Conservation (phyloP, 2,329 filamentous ascomycete species). For the Leptographium lundbergii region DNA sequence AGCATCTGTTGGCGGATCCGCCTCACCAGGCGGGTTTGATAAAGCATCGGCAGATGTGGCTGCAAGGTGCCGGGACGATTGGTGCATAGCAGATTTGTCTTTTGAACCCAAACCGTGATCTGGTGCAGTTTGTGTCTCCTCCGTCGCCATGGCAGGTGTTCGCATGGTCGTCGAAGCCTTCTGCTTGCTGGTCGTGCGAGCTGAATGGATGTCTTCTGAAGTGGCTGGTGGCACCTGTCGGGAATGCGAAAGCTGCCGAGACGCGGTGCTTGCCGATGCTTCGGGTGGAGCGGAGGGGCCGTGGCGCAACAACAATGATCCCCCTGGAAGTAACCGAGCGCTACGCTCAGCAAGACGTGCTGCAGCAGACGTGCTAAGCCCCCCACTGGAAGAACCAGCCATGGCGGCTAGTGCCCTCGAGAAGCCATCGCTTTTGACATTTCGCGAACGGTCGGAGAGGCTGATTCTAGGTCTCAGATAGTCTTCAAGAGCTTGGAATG, state of each 20-base stretch:
- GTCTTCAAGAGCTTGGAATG: conserved; percentile 92
- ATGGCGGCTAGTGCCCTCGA: conserved; percentile 62
- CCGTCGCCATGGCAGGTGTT: conserved; percentile 9
- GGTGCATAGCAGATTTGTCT: conserved; percentile 47
- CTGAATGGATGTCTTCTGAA: conserved; percentile 16
- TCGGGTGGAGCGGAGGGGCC: conserved; percentile 21
- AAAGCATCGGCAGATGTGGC: conserved; percentile 37
- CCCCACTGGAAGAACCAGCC: conserved; percentile 52
- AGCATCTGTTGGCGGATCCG: conserved; percentile 53
- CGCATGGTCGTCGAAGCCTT: conserved; percentile 12
- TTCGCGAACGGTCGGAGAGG: conserved; percentile 60
- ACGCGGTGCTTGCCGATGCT: neutral
- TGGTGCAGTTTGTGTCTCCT: conserved; percentile 26
- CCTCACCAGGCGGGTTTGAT: conserved; percentile 39
- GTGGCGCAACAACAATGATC: conserved; percentile 20
- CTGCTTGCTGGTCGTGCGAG: conserved; percentile 32
- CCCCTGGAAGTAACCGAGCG: conserved; percentile 12
- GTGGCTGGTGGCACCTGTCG: neutral
- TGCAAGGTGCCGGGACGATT: conserved; percentile 49
- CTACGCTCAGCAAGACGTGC: conserved; percentile 32
- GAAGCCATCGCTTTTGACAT: conserved; percentile 46
- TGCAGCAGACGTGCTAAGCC: conserved; percentile 33
- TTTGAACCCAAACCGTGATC: conserved; percentile 20
- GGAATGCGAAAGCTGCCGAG: neutral
- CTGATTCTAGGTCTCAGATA: conserved; percentile 86